These are phyloP conservation scores for Trichoderma koningii DNA, from an alignment of 2,329 filamentous ascomycete genomes.

Conservation along the genomic window DNA sequence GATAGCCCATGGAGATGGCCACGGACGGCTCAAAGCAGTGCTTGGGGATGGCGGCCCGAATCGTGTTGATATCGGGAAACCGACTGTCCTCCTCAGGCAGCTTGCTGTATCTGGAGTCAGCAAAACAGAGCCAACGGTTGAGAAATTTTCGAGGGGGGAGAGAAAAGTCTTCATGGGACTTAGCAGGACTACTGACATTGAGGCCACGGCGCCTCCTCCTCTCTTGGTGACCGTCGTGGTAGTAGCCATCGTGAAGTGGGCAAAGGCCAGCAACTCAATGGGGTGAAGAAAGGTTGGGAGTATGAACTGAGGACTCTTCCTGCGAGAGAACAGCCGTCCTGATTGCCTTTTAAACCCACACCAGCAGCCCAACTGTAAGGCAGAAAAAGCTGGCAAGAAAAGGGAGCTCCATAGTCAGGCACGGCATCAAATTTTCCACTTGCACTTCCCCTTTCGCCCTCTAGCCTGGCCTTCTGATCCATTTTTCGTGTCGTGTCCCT, in stretches of 20 bases:
- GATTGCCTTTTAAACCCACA: constrained; percentile 17
- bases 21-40: constrained; percentile 58
- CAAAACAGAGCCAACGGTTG: not conserved
- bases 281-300: constrained; percentile 6
- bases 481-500: constrained; percentile 24
- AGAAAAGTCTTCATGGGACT: not conserved
- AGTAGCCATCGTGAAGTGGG: constrained; percentile 19
- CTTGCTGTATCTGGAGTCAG: constrained; percentile 19
- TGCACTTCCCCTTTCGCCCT: not conserved
- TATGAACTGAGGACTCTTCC: not conserved
- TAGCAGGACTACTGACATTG: constrained; percentile 11
- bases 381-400: constrained; percentile 3
- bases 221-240: constrained; percentile 24
- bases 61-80: constrained; percentile 26
- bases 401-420: constrained; percentile 25
- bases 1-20: constrained; percentile 42
- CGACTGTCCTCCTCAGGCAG: constrained; percentile 23
- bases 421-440: constrained; percentile 26
- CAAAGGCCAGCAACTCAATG: constrained; percentile 12
- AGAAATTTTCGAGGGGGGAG: not conserved
- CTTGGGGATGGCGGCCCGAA: constrained; percentile 53
- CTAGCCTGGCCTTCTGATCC: not conserved
- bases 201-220: constrained; percentile 17
- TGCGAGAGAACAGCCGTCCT: not conserved
- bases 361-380: constrained; percentile 13